Percentiles rank a stretch among this genome's conserved stretches.
Evolutionary conservation across 1,139 yeast genomes (phyloP).

Genomic region (Blastobotrys capitulatus): DNA sequence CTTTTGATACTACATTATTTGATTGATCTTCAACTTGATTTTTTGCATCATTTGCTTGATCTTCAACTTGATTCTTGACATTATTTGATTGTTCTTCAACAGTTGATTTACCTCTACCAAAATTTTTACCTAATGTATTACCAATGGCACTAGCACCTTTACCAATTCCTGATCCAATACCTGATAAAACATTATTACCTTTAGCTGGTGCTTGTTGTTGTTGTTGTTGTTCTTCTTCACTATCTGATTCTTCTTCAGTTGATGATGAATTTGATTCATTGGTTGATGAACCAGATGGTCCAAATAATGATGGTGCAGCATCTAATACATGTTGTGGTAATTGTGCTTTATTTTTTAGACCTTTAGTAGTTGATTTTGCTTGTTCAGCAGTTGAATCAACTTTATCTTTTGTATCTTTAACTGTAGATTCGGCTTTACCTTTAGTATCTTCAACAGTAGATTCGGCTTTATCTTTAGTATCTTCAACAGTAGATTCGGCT

Average conservation of each 20-base stretch:
- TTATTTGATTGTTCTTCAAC: no score
- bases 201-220: not conserved
- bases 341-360: not conserved
- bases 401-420: no score
- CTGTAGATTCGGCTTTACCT: not conserved
- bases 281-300: not conserved
- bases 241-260: not conserved
- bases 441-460: not conserved
- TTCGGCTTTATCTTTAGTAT: not conserved
- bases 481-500: not conserved
- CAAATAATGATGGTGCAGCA: constrained; percentile 1
- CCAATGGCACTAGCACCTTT: not conserved
- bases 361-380: not conserved
- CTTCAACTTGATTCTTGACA: not conserved
- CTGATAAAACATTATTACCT: not conserved
- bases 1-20: no score
- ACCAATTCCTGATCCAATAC: not conserved
- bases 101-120: not conserved
- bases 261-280: not conserved
- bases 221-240: not conserved
- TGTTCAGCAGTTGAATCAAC: not conserved
- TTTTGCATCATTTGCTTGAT: not conserved
- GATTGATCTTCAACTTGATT: not conserved
- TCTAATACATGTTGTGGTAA: not conserved
- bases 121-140: not conserved